Base-by-base conservation (phyloP, 2,329 filamentous ascomycete species). In the Mariannaea sp. region DNA sequence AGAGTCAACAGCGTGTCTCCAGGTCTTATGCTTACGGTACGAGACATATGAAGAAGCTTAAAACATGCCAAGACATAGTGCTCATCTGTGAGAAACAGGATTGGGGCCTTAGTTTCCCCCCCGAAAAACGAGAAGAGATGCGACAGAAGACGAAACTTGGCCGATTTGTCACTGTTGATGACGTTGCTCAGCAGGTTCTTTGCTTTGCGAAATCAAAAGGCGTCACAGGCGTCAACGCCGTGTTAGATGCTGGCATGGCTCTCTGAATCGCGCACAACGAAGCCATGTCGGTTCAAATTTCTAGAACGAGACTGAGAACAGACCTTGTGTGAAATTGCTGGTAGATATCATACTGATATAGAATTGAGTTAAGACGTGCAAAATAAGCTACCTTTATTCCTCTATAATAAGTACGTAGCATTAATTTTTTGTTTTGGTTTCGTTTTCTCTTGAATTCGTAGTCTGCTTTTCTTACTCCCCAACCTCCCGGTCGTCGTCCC, bases 71-170 rank as follows among this genome's bases (percentile, higher is more conserved):
- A 26, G 33, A 38, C 19, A 53, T 1, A 4, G 24, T 48, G 32
- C 42, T 46, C 17, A 45, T 32, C 30, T 39, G 30, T 58, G 57
- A 10, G 58, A 24, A 2, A 12, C 22, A 73, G 62, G 86, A 89
- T 67, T 90, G 87, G 87, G 85, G 85, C 10, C 70, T 79, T 40
- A 75, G 62, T 70, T 90, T 84, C 68, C 73, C 79, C 1, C 70
- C 78, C 2, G 86, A 89, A 60, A 73, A 72, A 56, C 80, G 87
- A 40, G 71, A 83, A 49, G 70, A 59, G 2, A 73, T 81, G 59
- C 80, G 77, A 53, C 71, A 84, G n/a, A 76, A 71, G 38, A 82
- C 85, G 1, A 79, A 76, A 49, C 73, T 92, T 30, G 84, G 88
- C 62, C 76, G 80, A 14, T 68, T 85, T 53, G 79, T 79, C 7